Conservation (phyloP, 495 filamentous ascomycete species). For the Annulohypoxylon moriforme region DNA sequence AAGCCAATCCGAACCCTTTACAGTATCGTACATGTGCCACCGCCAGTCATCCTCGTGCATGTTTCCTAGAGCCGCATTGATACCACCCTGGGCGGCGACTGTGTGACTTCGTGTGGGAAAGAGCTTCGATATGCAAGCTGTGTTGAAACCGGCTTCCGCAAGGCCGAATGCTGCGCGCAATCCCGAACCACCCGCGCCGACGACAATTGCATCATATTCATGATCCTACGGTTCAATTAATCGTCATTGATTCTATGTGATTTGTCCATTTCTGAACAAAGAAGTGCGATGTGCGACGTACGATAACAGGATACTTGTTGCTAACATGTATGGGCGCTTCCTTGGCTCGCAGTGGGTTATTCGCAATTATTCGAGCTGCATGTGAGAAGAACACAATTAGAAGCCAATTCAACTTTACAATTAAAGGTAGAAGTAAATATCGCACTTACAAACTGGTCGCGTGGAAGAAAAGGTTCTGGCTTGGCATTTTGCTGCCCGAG, state of each 20-base stretch:
- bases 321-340: conserved; percentile 86
- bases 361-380: conserved; percentile 78
- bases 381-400: conserved; percentile 29
- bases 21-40: conserved; percentile 99
- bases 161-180: conserved; percentile 96
- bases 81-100: conserved; percentile 92
- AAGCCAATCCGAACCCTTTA: conserved; percentile 98
- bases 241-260: conserved; percentile 8
- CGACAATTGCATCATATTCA: conserved; percentile 84
- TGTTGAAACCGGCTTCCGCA: conserved; percentile 97
- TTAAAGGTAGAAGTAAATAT: not conserved
- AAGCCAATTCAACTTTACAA: conserved; percentile 40
- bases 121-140: conserved; percentile 96
- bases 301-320: conserved; percentile 90
- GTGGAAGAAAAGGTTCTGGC: conserved; percentile 87
- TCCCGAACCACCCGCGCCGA: conserved; percentile 93
- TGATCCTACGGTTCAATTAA: conserved; percentile 61
- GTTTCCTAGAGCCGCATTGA: conserved; percentile 97
- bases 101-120: conserved; percentile 97
- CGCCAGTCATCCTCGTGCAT: conserved; percentile 93
- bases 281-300: conserved; percentile 61
- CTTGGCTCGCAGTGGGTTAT: conserved; percentile 86
- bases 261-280: not conserved
- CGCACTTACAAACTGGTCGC: conserved; percentile 75
- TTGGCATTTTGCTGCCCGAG: conserved; percentile 61